Evolutionary conservation across 2,329 filamentous ascomycete species (phyloP), one percentile per base, ranked within the genome.

Genomic region (Phaeosphaeriaceae sp.): DNA sequence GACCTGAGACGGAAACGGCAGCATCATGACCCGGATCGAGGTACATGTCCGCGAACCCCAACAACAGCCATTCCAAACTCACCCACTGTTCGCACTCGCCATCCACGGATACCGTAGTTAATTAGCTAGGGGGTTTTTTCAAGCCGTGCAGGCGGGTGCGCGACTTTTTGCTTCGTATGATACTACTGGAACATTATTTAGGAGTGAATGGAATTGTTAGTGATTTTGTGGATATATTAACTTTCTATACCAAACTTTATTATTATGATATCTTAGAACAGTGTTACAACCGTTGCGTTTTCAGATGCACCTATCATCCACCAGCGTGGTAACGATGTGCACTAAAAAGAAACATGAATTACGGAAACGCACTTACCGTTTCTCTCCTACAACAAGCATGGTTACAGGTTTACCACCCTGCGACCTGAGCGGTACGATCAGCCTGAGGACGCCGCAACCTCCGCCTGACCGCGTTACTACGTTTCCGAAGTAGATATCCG

Each of bases 341-440:
- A 26, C 23, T 26, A 36, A 33, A 17, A 26, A 16, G 44, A 42
- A 42, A 30, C 44, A 47, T 49, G 50, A 53, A 45, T 23, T 13
- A 39, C 33, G 32, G 47, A 29, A 40, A 44, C 46, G 54, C 36
- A 46, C 54, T 46, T 42, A 50, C 32, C 48, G 66, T 67, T 67
- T 62, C 48, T 51, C 47, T 38, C 48, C 56, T 54, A 51, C 46
- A 47, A 60, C 57, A 48, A 42, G n/a, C 34, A 28, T n/a, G 39
- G 64, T 66, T 52, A 60, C 64, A 67, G 60, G 53, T 42, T 42
- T 33, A 33, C 32, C 37, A 54, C 54, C 46, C 55, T 57, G 57
- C 41, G 59, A 58, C 58, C 42, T 38, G 38, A 48, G 51, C 47
- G 51, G 56, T 54, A 55, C 59, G 62, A 47, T 37, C 54, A 41